These are phyloP conservation scores for Daedaleopsis nitida DNA, from an alignment of 768 basidiomycete species.

Conservation along the genomic window DNA sequence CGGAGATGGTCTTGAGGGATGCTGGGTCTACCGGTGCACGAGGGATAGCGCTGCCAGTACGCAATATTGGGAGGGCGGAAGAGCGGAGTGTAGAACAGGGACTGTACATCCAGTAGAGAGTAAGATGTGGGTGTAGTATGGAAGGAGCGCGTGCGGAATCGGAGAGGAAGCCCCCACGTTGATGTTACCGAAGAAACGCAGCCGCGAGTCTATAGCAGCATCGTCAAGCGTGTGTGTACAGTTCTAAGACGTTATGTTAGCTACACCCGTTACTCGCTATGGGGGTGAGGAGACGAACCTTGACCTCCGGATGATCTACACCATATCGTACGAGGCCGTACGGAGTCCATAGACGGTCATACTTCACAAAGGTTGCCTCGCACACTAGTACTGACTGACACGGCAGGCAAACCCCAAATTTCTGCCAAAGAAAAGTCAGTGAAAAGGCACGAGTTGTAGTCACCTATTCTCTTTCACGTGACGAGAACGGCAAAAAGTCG, in stretches of 20 bases:
- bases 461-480: no score
- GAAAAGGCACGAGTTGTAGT: no score
- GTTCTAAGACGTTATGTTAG: constrained; percentile 48
- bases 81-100: constrained; percentile 56
- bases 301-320: constrained; percentile 98
- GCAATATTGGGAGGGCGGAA: constrained; percentile 51
- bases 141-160: constrained; percentile 59
- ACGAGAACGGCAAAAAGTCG: no score
- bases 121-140: constrained; percentile 82
- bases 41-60: constrained; percentile 79
- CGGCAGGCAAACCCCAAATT: no score
- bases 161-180: constrained; percentile 47
- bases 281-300: constrained; percentile 49
- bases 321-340: constrained; percentile 95
- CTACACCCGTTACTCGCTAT: background rate
- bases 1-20: constrained; percentile 66
- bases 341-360: constrained; percentile 88
- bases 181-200: constrained; percentile 92
- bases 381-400: no score
- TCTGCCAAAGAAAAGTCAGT: no score
- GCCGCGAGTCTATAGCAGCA: constrained; percentile 74
- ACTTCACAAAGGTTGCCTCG: no score
- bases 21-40: constrained; percentile 96
- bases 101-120: constrained; percentile 85
- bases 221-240: constrained; percentile 94